phyloP scores from a whole-genome alignment of 805 yeast species.

The Komagataella pastoris region DNA sequence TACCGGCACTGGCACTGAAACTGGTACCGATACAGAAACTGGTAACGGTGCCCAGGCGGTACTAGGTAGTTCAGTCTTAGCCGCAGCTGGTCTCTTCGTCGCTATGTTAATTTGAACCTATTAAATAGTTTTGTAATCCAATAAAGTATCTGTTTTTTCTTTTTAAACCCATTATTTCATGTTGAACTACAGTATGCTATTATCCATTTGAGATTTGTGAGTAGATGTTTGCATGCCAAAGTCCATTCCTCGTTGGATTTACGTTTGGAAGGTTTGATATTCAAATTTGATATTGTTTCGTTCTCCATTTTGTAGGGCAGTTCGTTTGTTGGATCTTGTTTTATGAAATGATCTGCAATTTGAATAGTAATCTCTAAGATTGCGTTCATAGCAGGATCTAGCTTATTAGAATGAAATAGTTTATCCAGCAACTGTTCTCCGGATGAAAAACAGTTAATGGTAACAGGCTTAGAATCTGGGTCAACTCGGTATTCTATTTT shows the following conservation, averaged over 20 bases:
- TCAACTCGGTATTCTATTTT: conserved; percentile 42
- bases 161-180: neutral
- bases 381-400: conserved; percentile 76
- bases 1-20: neutral
- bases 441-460: conserved; percentile 46
- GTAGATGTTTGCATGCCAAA: conserved; percentile 67
- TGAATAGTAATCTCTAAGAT: conserved; percentile 47
- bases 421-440: conserved; percentile 67
- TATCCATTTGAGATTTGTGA: conserved; percentile 78
- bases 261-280: conserved; percentile 54
- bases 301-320: conserved; percentile 62
- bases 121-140: too few relatives aligned
- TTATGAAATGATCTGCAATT: conserved; percentile 29
- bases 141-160: neutral
- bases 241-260: conserved; percentile 76
- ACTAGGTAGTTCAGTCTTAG: neutral
- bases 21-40: neutral
- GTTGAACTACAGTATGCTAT: conserved; percentile 50
- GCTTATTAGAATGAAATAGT: conserved; percentile 55
- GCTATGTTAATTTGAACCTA: neutral
- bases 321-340: conserved; percentile 40
- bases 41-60: neutral
- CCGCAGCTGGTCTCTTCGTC: neutral
- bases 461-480: conserved; percentile 22
- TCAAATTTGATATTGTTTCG: conserved; percentile 66